phyloP scores from a whole-genome alignment of 345 rosid species.

The Sapria himalayana region DNA sequence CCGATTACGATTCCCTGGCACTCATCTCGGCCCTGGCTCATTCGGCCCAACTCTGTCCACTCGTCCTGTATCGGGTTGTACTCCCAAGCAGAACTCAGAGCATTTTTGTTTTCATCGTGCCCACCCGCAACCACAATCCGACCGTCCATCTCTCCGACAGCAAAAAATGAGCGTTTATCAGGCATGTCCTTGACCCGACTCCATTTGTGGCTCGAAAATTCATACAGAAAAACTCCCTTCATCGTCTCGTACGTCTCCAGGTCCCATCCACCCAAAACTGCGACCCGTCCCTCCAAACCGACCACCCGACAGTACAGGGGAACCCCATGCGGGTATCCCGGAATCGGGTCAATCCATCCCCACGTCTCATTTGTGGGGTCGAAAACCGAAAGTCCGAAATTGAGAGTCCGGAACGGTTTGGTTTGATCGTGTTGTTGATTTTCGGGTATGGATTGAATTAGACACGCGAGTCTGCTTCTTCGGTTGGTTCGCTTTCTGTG shows the following conservation, averaged over 20 bases:
- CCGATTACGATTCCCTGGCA: conserved; percentile 35
- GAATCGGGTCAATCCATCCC: conserved; percentile 23
- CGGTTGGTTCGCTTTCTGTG: conserved; percentile 19
- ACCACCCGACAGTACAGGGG: conserved; percentile 42
- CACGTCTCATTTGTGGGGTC: conserved; percentile 22
- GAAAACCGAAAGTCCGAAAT: conserved; percentile 19
- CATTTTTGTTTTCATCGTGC: conserved; percentile 51
- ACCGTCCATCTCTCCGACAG: conserved; percentile 18
- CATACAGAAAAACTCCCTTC: conserved; percentile 30
- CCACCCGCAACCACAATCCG: conserved; percentile 35
- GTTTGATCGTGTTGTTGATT: conserved; percentile 1
- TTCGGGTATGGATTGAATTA: conserved; percentile 19
- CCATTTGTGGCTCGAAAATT: conserved; percentile 28
- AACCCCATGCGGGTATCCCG: conserved; percentile 26
- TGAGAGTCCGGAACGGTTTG: conserved; percentile 15
- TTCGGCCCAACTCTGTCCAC: conserved; percentile 31
- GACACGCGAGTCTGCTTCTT: conserved; percentile 31
- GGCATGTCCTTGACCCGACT: conserved; percentile 35
- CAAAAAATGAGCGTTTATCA: conserved; percentile 32
- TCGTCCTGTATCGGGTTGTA: conserved; percentile 29
- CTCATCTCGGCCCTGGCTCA: conserved; percentile 50
- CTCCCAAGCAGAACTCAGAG: conserved; percentile 35
- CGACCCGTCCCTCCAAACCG: conserved; percentile 33
- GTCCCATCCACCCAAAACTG: conserved; percentile 59
- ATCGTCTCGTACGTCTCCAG: conserved; percentile 32